Conservation (phyloP, 176 grass and related monocot species). For the Aegilops tauschii region DNA sequence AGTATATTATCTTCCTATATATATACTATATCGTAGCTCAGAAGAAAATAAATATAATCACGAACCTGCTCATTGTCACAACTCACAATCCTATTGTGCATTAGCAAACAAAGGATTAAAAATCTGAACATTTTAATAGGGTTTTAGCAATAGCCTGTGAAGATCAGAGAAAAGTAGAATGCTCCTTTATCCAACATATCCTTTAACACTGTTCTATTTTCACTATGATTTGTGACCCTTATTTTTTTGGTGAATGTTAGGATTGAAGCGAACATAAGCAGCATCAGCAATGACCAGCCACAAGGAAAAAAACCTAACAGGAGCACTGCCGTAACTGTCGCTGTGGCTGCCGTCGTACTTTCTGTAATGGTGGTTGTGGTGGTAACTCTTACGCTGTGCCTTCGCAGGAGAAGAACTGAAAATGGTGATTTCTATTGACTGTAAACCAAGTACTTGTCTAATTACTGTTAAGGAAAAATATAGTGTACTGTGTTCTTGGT, state of each 20-base stretch:
- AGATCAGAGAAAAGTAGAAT: not conserved
- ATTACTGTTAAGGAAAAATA: not conserved
- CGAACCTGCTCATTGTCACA: not conserved
- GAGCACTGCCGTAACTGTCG: not conserved
- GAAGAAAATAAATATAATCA: not conserved
- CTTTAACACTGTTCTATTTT: not conserved
- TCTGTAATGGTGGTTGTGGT: not conserved
- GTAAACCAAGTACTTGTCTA: not conserved
- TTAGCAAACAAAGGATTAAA: not conserved
- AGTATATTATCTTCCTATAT: not conserved
- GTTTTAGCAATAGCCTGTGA: not conserved
- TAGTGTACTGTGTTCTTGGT: not conserved
- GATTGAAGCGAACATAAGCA: conserved; percentile 4
- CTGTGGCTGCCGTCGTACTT: not conserved
- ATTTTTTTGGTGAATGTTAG: not conserved
- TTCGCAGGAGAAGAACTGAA: conserved; percentile 14
- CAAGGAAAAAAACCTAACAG: not conserved
- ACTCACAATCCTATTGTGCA: not conserved
- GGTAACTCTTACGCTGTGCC: not conserved
- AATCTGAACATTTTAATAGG: not conserved
- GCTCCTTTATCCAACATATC: not conserved
- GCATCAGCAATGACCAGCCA: not conserved
- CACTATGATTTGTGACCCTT: not conserved
- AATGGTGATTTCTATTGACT: conserved; percentile 3
- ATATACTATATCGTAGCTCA: not conserved